Evolutionary conservation across 495 filamentous ascomycete species (phyloP), one percentile per base, ranked within the genome.

Genomic region (Xylaria sp.): DNA sequence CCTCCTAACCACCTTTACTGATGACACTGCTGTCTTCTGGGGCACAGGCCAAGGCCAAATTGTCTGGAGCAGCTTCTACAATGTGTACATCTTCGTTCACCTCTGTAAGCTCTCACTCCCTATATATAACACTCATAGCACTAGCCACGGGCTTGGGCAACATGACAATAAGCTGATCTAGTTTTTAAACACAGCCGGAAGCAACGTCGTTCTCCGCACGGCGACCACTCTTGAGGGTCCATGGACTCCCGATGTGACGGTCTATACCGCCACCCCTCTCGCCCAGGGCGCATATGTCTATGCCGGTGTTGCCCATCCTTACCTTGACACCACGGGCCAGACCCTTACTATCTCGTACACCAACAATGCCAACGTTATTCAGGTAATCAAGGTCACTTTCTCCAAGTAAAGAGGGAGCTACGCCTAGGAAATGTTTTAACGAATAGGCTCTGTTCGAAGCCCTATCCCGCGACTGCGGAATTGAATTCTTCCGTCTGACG

Each of bases 301-400:
- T 53, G 50, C 50, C 6, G 50, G 50, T 6, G 50, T 53, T 29
- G 50, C 50, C 5, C 50, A 53, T 53, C 50, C 50, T 53, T 53
- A 53, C 12, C 24, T 53, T 1, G 50, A 53, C 11, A 29, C 50
- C 50, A 14, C 50, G 24, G 50, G 50, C 11, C 50, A 53, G 50
- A 53, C 50, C 11, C 50, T 53, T 14, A 53, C 50, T 29, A 53
- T 53, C 50, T 53, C 50, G 50, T 53, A 53, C 12, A 53, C 9
- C 50, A 53, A 53, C 24, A 5, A 4, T 29, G 50, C 21, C 1
- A 24, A 9, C 11, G 11, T 14, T 19, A 53, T 53, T 29, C 50
- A 53, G 21, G 50, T 53, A 3, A 53, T 53, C 50, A 53, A 53
- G 50, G 50, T 53, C 50, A 26, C 24, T 26, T 53, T 53, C 24